A percentile compares a stretch with the other conserved stretches of the same genome.
These are phyloP conservation scores for Neocucurbitaria cava DNA, from an alignment of 2,329 filamentous ascomycete species.

Conservation along the genomic window DNA sequence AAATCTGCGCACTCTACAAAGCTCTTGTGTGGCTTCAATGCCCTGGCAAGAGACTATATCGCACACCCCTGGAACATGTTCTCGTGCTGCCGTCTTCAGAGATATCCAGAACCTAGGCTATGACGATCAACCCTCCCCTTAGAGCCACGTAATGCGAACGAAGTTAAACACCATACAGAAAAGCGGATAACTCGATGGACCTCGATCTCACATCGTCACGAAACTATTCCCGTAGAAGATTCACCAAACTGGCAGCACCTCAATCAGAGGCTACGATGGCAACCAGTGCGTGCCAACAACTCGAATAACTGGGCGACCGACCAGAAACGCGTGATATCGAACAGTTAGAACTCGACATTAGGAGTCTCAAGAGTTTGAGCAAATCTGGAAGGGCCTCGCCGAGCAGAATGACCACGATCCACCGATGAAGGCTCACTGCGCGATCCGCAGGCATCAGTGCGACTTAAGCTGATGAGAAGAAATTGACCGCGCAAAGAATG, in stretches of 20 bases:
- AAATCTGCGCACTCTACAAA: conserved; percentile 30
- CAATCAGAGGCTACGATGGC: conserved; percentile 17
- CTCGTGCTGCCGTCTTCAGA: conserved; percentile 11
- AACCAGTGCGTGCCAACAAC: conserved; percentile 12
- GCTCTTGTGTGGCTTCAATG: conserved; percentile 21
- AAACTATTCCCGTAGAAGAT: conserved; percentile 1
- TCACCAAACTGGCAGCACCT: conserved; percentile 15
- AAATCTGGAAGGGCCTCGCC: conserved; percentile 20
- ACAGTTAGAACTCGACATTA: conserved; percentile 9
- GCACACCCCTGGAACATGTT: conserved; percentile 13
- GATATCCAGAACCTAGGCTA: conserved; percentile 24
- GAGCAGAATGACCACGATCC: conserved; percentile 14
- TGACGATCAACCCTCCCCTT: conserved; percentile 17
- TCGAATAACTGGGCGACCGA: conserved; percentile 17
- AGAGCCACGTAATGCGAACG: conserved; percentile 24
- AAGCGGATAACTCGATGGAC: conserved; percentile 6
- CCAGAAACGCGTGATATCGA: conserved; percentile 16
- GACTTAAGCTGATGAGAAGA: conserved; percentile 15
- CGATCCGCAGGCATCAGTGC: conserved; percentile 21
- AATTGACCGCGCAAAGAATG: conserved; percentile 17
- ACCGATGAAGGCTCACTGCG: conserved; percentile 15
- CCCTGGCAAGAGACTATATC: conserved; percentile 20
- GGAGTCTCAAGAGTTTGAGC: conserved; percentile 15
- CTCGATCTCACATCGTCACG: too few species aligned
- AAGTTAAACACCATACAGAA: conserved; percentile 7